These are phyloP conservation scores for Ophiostoma novo-ulmi DNA, from an alignment of 2,329 filamentous ascomycete genomes.

Conservation along the genomic window DNA sequence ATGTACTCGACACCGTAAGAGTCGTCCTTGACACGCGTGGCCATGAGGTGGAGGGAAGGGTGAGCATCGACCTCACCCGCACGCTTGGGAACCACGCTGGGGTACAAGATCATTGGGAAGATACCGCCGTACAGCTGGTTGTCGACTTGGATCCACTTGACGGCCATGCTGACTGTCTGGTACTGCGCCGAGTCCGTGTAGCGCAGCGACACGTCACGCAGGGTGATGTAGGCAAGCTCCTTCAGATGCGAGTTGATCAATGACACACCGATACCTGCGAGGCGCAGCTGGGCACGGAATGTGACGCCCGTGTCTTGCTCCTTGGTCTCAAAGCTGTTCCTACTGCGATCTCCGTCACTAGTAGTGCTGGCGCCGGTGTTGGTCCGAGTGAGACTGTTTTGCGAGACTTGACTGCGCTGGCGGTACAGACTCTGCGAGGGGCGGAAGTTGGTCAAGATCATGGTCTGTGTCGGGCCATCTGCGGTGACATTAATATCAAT, in stretches of 20 bases:
- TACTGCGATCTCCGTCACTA: slow-evolving; percentile 30
- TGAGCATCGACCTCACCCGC: slow-evolving; percentile 94
- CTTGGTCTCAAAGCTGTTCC: slow-evolving; percentile 84
- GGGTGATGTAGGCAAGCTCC: slow-evolving; percentile 88
- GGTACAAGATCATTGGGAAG: slow-evolving; percentile 95
- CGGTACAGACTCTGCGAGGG: slow-evolving; percentile 85
- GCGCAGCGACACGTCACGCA: slow-evolving; percentile 83
- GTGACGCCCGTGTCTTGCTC: slow-evolving; percentile 81
- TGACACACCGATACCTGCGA: slow-evolving; percentile 88
- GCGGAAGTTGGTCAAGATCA: slow-evolving; percentile 92
- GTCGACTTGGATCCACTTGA: slow-evolving; percentile 99
- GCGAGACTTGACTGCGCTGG: slow-evolving; percentile 48
- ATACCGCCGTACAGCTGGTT: slow-evolving; percentile 98
- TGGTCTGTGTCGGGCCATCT: slow-evolving; percentile 88
- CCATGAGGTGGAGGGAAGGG: slow-evolving; percentile 85
- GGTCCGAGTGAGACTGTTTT: slow-evolving; percentile 78
- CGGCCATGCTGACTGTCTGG: slow-evolving; percentile 81
- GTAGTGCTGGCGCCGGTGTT: slow-evolving; percentile 14
- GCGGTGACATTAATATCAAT: slow-evolving; percentile 96
- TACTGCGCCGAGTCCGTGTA: slow-evolving; percentile 91
- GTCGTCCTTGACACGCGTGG: slow-evolving; percentile 95
- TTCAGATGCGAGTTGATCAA: slow-evolving; percentile 87
- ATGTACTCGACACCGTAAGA: slow-evolving; percentile 97
- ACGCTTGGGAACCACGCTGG: slow-evolving; percentile 94
- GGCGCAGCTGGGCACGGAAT: slow-evolving; percentile 80